These are phyloP conservation scores for Rhododendron mucronatum DNA, from an alignment of 148 eudicot species.

Conservation along the genomic window DNA sequence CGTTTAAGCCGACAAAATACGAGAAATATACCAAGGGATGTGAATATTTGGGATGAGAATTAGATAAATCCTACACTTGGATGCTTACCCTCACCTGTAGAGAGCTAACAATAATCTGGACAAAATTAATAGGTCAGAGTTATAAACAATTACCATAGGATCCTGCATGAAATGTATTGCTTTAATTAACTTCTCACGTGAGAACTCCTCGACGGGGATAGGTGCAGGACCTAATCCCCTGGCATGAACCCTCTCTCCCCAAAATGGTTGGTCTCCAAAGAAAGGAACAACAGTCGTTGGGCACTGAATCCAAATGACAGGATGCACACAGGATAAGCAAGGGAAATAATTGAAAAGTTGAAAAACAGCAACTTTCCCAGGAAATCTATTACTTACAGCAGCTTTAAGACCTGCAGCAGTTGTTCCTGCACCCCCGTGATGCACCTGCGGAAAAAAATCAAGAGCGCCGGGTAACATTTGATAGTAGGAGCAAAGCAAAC, in stretches of 20 bases:
- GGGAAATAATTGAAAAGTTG: not conserved
- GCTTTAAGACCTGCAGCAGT: constrained; percentile 86
- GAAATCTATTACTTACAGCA: constrained; percentile 38
- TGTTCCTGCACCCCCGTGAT: constrained; percentile 86
- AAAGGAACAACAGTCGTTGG: constrained; percentile 92
- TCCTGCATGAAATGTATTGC: constrained; percentile 73
- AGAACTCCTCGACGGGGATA: constrained; percentile 68
- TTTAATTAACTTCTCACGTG: constrained; percentile 47
- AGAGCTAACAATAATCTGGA: not conserved
- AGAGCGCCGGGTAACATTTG: not conserved
- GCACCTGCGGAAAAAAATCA: constrained; percentile 34
- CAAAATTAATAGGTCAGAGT: not conserved
- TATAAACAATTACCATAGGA: constrained; percentile 43
- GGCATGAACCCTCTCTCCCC: constrained; percentile 86
- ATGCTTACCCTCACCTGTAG: not conserved
- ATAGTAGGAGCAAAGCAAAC: not conserved
- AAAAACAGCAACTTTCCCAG: not conserved
- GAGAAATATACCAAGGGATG: not conserved
- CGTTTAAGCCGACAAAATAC: not conserved
- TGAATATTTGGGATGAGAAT: not conserved
- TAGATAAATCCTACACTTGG: not conserved
- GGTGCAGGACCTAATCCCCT: constrained; percentile 89
- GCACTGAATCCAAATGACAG: constrained; percentile 46
- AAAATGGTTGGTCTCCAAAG: constrained; percentile 95
- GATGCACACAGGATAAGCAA: not conserved